phyloP scores from a whole-genome alignment of 2,329 filamentous ascomycete species.

The Chrysosporium queenslandicum region DNA sequence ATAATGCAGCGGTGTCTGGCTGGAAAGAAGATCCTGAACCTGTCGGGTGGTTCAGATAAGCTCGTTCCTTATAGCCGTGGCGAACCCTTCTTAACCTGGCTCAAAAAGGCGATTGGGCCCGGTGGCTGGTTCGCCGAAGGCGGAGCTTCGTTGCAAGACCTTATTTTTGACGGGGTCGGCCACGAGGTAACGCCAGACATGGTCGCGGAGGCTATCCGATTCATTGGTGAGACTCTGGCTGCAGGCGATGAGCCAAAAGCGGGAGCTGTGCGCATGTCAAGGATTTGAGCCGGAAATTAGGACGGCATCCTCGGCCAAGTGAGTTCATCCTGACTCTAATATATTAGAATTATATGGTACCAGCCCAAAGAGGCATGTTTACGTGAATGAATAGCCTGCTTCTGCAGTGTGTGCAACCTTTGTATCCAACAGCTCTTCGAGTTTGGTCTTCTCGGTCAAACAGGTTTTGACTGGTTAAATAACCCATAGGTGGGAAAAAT shows the following conservation, averaged over 20 bases:
- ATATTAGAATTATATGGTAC: too few species aligned
- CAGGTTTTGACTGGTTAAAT: too few species aligned
- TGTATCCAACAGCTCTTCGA: too few species aligned
- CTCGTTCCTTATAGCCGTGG: constrained; percentile 51
- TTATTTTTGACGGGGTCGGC: constrained; percentile 47
- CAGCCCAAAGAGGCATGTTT: too few species aligned
- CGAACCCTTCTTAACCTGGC: constrained; percentile 47
- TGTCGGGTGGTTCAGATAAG: constrained; percentile 49
- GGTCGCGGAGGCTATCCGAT: constrained; percentile 46
- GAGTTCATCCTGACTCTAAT: too few species aligned
- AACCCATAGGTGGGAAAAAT: too few species aligned
- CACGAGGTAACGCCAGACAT: constrained; percentile 51
- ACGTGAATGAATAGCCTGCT: too few species aligned
- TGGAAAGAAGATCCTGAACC: constrained; percentile 46
- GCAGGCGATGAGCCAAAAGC: constrained; percentile 16
- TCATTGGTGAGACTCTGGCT: constrained; percentile 40
- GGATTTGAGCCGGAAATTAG: constrained; percentile 1
- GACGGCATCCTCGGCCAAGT: background rate
- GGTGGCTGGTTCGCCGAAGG: constrained; percentile 43
- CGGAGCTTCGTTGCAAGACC: constrained; percentile 46
- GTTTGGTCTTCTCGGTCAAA: too few species aligned
- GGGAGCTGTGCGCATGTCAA: constrained; percentile 28
- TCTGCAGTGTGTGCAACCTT: too few species aligned
- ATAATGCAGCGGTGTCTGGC: constrained; percentile 34
- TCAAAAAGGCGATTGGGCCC: constrained; percentile 40